Evolutionary conservation across 495 filamentous ascomycete species (phyloP).

Genomic region (Rusavskia elegans): DNA sequence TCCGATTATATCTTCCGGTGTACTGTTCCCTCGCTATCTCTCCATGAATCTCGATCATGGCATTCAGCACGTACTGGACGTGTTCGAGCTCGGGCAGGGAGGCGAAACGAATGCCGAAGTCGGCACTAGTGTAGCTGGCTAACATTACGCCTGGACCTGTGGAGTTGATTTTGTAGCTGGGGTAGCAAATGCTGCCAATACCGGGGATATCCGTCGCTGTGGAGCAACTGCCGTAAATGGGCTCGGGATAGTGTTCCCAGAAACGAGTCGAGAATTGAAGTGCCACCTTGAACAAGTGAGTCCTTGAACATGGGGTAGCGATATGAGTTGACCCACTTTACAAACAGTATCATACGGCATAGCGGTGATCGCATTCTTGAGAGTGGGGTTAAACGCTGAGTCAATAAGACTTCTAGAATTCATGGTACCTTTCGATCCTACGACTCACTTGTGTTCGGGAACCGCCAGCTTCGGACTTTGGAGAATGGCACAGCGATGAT

Average conservation of each 20-base stretch:
- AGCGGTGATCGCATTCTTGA: constrained; percentile 43
- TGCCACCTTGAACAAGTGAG: constrained; percentile 20
- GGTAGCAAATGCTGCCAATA: constrained; percentile 45
- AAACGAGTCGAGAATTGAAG: constrained; percentile 48
- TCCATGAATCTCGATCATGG: constrained; percentile 48
- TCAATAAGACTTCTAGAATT: not conserved
- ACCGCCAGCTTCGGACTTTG: constrained; percentile 35
- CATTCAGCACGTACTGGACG: constrained; percentile 35
- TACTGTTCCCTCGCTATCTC: constrained; percentile 36
- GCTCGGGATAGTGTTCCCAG: constrained; percentile 47
- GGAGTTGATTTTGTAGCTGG: constrained; percentile 45
- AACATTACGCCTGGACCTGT: constrained; percentile 47
- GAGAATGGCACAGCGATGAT: constrained; percentile 47
- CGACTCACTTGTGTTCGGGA: constrained; percentile 19
- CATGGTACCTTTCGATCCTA: not conserved
- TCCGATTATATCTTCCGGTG: constrained; percentile 40
- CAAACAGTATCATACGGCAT: constrained; percentile 42
- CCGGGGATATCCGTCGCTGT: constrained; percentile 37
- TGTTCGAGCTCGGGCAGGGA: constrained; percentile 35
- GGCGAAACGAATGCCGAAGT: constrained; percentile 27
- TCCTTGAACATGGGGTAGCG: no score
- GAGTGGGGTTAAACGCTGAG: constrained; percentile 27
- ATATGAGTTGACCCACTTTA: constrained; percentile 20
- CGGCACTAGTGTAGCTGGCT: constrained; percentile 34
- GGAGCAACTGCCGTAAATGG: constrained; percentile 48